Evolutionary conservation across 768 basidiomycete genomes (phyloP).

Genomic region (Psilocybe subaeruginosa): DNA sequence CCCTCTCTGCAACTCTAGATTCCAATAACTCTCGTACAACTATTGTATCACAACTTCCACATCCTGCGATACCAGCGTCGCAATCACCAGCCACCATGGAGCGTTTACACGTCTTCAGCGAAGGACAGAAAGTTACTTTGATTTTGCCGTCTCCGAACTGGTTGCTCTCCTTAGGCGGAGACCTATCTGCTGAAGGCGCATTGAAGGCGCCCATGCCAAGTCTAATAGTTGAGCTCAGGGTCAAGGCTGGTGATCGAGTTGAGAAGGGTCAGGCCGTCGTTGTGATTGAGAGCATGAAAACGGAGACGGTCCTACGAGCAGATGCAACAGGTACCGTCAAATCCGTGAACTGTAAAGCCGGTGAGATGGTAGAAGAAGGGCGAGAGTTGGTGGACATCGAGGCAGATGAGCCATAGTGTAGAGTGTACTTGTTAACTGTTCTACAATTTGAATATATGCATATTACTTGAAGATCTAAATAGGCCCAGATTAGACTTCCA

Average conservation of each 20-base stretch:
- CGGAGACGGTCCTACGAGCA: constrained; percentile 85
- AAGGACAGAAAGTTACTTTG: constrained; percentile 66
- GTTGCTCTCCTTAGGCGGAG: constrained; percentile 68
- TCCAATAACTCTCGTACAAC: constrained; percentile 59
- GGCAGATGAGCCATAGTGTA: constrained; percentile 28
- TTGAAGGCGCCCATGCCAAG: constrained; percentile 92
- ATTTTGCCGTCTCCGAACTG: constrained; percentile 72
- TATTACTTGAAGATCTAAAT: not conserved
- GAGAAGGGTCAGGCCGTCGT: constrained; percentile 82
- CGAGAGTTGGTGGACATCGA: constrained; percentile 75
- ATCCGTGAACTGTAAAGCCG: constrained; percentile 75
- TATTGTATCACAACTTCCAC: constrained; percentile 71
- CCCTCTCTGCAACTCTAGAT: constrained; percentile 56
- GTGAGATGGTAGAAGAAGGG: constrained; percentile 93
- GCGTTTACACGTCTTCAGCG: constrained; percentile 75
- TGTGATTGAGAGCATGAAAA: constrained; percentile 97
- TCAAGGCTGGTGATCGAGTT: constrained; percentile 75
- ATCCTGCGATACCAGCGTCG: constrained; percentile 55
- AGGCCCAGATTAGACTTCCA: not conserved
- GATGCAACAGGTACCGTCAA: constrained; percentile 69
- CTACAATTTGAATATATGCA: not conserved
- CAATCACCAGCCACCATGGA: constrained; percentile 62
- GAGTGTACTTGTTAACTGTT: not conserved
- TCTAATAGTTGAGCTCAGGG: constrained; percentile 86
- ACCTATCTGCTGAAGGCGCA: constrained; percentile 63